A percentile compares a stretch with the other conserved stretches of the same genome.
Conservation (phyloP, 2,329 filamentous ascomycete species). For the Cadophora gregata region DNA sequence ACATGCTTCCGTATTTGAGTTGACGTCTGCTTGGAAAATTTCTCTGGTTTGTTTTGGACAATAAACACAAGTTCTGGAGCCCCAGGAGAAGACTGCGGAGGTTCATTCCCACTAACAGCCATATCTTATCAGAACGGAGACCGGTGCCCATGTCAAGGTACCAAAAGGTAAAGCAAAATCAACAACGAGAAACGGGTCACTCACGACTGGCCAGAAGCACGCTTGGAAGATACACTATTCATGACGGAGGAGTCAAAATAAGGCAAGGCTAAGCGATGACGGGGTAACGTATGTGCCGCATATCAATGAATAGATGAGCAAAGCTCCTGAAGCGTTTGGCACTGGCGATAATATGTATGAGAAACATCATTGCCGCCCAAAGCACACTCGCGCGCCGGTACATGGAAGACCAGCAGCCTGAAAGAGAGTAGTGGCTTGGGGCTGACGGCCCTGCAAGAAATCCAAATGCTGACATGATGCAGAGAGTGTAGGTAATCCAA, state of each 20-base stretch:
- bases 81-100: not conserved
- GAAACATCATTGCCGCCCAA: slow-evolving; percentile 6
- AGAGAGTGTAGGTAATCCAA: slow-evolving; percentile 2
- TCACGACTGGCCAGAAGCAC: not conserved
- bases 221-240: not conserved
- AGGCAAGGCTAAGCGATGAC: not conserved
- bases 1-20: slow-evolving; percentile 32
- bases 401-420: slow-evolving; percentile 4
- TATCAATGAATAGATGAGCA: slow-evolving; percentile 5
- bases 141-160: not conserved
- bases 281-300: not conserved
- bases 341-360: slow-evolving; percentile 14
- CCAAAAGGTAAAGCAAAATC: not conserved
- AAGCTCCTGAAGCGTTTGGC: slow-evolving; percentile 1
- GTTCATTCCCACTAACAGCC: not conserved
- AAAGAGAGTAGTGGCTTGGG: slow-evolving; percentile 17
- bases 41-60: slow-evolving; percentile 19
- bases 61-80: slow-evolving; percentile 23
- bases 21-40: slow-evolving; percentile 21
- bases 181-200: not conserved
- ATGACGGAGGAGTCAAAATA: not conserved
- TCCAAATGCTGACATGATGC: slow-evolving; percentile 5
- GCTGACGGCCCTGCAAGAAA: slow-evolving; percentile 16
- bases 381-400: not conserved
- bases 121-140: not conserved